These are phyloP conservation scores for Phytophthora syringae DNA, from an alignment of 352 stramenopile species.

Conservation along the genomic window DNA sequence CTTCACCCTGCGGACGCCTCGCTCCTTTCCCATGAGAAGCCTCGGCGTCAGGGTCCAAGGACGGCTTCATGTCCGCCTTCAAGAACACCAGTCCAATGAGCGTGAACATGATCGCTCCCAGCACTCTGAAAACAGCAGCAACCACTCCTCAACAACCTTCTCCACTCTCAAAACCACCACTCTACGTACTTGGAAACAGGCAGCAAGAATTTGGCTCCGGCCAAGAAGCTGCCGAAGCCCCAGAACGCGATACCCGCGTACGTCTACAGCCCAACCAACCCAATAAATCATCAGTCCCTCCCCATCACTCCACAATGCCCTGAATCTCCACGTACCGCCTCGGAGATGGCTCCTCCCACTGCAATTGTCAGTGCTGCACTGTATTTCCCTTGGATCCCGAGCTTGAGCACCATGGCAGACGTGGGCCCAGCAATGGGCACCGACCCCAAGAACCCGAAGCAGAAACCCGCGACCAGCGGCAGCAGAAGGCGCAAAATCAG, in stretches of 20 bases:
- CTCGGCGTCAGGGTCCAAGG: conserved; percentile 65
- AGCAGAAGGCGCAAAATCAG: conserved; percentile 69
- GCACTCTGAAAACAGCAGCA: conserved; percentile 55
- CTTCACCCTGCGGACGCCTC: conserved; percentile 59
- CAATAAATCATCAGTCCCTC: conserved; percentile 3
- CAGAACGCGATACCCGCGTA: conserved; percentile 90
- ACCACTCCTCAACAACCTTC: neutral
- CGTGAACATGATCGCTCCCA: conserved; percentile 88
- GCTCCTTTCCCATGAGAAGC: conserved; percentile 57
- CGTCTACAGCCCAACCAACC: conserved; percentile 61
- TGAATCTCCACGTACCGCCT: conserved; percentile 57
- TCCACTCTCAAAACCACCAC: neutral
- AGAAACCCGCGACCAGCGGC: conserved; percentile 79
- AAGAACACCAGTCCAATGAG: conserved; percentile 84
- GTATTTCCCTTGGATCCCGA: conserved; percentile 90
- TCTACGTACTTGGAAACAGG: conserved; percentile 84
- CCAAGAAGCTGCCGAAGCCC: conserved; percentile 90
- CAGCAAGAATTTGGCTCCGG: conserved; percentile 81
- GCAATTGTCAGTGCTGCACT: conserved; percentile 79
- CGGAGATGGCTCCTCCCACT: conserved; percentile 81
- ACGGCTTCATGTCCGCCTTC: conserved; percentile 80
- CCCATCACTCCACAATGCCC: neutral
- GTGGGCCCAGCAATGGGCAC: conserved; percentile 85
- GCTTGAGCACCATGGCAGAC: conserved; percentile 89
- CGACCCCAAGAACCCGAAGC: conserved; percentile 87